These are phyloP conservation scores for Verticillium nubilum DNA, from an alignment of 2,329 filamentous ascomycete genomes.

Conservation along the genomic window DNA sequence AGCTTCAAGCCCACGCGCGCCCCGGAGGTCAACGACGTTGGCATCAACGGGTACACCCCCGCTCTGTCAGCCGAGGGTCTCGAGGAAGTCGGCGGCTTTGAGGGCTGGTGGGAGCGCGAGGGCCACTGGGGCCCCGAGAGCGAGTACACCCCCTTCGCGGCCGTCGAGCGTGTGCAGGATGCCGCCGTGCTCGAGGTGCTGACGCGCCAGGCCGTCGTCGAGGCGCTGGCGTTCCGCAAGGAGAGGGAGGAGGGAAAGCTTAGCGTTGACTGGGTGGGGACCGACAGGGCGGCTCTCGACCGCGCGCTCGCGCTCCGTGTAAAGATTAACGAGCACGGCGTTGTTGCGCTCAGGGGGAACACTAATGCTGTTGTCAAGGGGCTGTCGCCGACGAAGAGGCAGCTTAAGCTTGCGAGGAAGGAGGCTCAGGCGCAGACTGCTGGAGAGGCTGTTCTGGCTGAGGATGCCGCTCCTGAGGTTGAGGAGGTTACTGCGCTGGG, in stretches of 20 bases:
- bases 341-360: constrained; percentile 32
- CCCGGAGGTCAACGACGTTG: constrained; percentile 10
- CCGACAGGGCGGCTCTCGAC: constrained; percentile 14
- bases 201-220: constrained; percentile 45
- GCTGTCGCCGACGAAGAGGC: constrained; percentile 20
- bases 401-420: constrained; percentile 16
- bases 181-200: constrained; percentile 39
- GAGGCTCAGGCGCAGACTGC: constrained; percentile 4
- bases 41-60: constrained; percentile 35
- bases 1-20: constrained; percentile 1
- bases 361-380: constrained; percentile 21
- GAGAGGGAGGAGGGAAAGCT: constrained; percentile 19
- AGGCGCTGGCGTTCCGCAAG: constrained; percentile 38
- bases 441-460: not conserved
- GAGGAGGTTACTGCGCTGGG: constrained; percentile 15
- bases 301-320: not conserved
- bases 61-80: constrained; percentile 39
- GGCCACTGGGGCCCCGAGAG: constrained; percentile 45
- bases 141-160: constrained; percentile 37
- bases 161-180: constrained; percentile 34
- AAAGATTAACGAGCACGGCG: constrained; percentile 30
- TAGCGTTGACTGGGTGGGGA: constrained; percentile 18
- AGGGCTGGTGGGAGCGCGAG: constrained; percentile 48
- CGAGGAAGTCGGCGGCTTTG: constrained; percentile 39
- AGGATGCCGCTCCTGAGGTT: constrained; percentile 18